Evolutionary conservation across 2,329 filamentous ascomycete species (phyloP), one percentile per base, ranked within the genome.

Genomic region (Nakataea oryzae): DNA sequence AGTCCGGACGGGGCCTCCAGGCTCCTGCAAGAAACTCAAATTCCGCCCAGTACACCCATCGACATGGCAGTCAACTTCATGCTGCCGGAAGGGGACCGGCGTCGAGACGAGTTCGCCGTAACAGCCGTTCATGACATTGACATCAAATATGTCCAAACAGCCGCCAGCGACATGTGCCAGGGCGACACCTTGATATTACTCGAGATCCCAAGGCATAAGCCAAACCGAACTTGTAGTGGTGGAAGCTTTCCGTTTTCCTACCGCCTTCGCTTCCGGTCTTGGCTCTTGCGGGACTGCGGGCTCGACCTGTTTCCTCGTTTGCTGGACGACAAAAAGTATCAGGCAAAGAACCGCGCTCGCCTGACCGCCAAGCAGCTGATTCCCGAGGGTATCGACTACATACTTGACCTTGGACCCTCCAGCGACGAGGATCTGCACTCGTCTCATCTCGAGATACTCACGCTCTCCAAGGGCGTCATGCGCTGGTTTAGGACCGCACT

Each of bases 331-430:
- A 34, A 24, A 12, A 63, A 62, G 13, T 66, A 67, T 47, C 65
- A 66, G 56, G 29, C 24, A 13, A 54, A 30, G 11, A 58, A 21
- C 1, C 13, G 27, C 5, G 54, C 30, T 27, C 34, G 28, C 11
- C 60, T 66, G 27, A 47, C 28, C 1, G 27, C 60, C 3, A 61
- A 34, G 27, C 28, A 61, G 3, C 34, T 12, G 13, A 58, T 63
- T 8, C 58, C 54, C 9, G 17, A 71, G 54, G 63, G 60, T 1
- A 67, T 73, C 17, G 69, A 71, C 30, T 63, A 67, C 27, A 60
- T 66, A 6, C 62, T 68, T 50, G 65, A 67, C 29, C 63, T 68
- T 8, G 66, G 67, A 7, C 66, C 67, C 3, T 65, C 64, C 12
- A 58, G 29, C 6, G 65, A 67, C 50, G 60, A 57, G 3, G 65